A percentile compares a stretch with the other conserved stretches of the same genome.
Evolutionary conservation across 345 rosid species (phyloP).

Genomic region (Toxicodendron radicans): DNA sequence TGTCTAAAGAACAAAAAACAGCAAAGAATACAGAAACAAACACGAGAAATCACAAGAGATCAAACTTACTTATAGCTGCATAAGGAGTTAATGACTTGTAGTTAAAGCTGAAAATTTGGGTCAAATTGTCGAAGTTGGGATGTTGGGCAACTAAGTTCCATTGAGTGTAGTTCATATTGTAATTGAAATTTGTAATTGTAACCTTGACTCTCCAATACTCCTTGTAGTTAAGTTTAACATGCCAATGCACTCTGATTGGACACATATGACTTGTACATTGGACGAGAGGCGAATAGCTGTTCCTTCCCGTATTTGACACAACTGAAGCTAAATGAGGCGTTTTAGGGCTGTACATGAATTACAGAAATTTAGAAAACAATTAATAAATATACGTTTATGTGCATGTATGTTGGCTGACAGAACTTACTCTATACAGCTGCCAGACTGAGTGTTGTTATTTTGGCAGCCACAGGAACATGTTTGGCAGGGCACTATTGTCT

Average conservation of each 20-base stretch:
- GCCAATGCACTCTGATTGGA: constrained; percentile 93
- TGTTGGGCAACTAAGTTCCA: constrained; percentile 88
- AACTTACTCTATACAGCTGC: constrained; percentile 79
- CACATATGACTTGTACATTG: constrained; percentile 94
- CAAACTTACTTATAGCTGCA: constrained; percentile 59
- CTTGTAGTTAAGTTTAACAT: constrained; percentile 74
- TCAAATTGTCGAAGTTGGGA: constrained; percentile 78
- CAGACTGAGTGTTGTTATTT: constrained; percentile 37
- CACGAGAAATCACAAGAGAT: not conserved
- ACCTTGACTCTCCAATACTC: constrained; percentile 84
- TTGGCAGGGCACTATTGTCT: constrained; percentile 74
- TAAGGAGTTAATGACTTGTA: constrained; percentile 66
- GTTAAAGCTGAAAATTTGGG: constrained; percentile 70
- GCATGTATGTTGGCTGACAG: not conserved
- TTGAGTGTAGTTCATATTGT: constrained; percentile 69
- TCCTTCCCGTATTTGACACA: constrained; percentile 43
- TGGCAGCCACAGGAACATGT: constrained; percentile 87
- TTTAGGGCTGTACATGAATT: constrained; percentile 44
- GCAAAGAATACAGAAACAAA: too few species aligned
- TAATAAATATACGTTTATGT: not conserved
- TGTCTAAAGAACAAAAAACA: too few species aligned
- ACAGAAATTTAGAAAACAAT: constrained; percentile 11
- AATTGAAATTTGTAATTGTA: constrained; percentile 79
- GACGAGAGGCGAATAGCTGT: constrained; percentile 48
- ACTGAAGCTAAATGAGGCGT: constrained; percentile 62